Conservation (phyloP, 2,329 filamentous ascomycete genomes). For the Aureobasidium sp. region DNA sequence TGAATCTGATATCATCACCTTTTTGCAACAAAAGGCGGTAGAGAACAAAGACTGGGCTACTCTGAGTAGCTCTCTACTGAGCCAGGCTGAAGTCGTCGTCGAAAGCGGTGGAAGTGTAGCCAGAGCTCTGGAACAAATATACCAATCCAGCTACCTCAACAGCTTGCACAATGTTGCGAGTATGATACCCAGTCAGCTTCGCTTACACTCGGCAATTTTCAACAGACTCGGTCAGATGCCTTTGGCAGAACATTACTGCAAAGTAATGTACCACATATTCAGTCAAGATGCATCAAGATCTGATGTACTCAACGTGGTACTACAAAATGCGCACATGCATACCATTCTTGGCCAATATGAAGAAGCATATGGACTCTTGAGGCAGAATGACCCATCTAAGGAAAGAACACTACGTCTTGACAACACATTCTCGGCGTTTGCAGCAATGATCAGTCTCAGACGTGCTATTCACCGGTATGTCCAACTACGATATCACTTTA, state of each 20-base stretch:
- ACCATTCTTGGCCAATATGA: slow-evolving; percentile 63
- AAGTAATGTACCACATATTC: slow-evolving; percentile 72
- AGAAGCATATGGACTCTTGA: slow-evolving; percentile 56
- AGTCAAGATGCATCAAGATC: slow-evolving; percentile 59
- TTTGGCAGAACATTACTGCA: slow-evolving; percentile 55
- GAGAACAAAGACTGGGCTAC: slow-evolving; percentile 71
- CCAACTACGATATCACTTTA: too few relatives aligned
- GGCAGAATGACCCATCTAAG: slow-evolving; percentile 53
- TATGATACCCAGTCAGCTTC: slow-evolving; percentile 66
- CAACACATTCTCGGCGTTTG: slow-evolving; percentile 64
- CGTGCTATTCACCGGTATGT: slow-evolving; percentile 50
- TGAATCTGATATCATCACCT: slow-evolving; percentile 73
- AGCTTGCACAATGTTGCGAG: slow-evolving; percentile 67
- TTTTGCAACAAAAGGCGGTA: slow-evolving; percentile 63
- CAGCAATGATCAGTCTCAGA: slow-evolving; percentile 59
- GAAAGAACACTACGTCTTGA: slow-evolving; percentile 69
- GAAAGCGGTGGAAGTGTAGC: slow-evolving; percentile 55
- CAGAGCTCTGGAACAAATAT: slow-evolving; percentile 65
- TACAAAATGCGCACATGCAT: slow-evolving; percentile 61
- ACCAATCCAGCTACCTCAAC: slow-evolving; percentile 76
- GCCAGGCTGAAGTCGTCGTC: slow-evolving; percentile 75
- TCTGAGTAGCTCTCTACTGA: slow-evolving; percentile 74
- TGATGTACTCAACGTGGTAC: slow-evolving; percentile 68
- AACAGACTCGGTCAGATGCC: slow-evolving; percentile 62
- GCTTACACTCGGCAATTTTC: slow-evolving; percentile 67